Base-by-base conservation (phyloP, 371 early-diverging fungal species). In the Zancudomyces culisetae region DNA sequence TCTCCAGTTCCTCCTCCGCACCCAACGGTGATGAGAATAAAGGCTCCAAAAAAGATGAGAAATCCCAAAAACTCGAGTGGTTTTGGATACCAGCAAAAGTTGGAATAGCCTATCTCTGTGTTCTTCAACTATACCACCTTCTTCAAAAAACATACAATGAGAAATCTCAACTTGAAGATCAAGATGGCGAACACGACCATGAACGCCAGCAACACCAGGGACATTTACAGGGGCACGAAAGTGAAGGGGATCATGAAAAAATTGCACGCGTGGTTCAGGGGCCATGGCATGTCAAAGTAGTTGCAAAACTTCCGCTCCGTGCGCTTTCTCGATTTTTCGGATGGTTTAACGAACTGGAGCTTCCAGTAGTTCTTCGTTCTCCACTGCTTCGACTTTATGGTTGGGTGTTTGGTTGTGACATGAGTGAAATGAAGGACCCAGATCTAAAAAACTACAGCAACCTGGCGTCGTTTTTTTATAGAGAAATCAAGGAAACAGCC, bases 281-380 rank as follows among this genome's bases (percentile, higher is more conserved):
- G 0, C 88, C 90, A 24, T 87, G 87, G 87, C 85, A 86, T 68
- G 80, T 89, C 18, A 86, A 90, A 53, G 66, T 88, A 4, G 80
- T 89, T 43, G 82, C 85, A 12, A 75, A 81, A 15, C 71, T 94
- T 43, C 95, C 97, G 13, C 70, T 95, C 28, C 76, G 87, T 49
- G 72, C 80, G 29, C 73, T 91, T 61, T 93, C 93, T 2, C 75
- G 91, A 27, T 63, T 88, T 19, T 93, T 91, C 81, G 97, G 97
- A 1, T 73, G 76, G 29, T 73, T 92, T 64, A 88, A 85, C 55
- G 66, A 74, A 4, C 60, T 90, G 35, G 83, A 78, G 4, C 76
- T 96, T 19, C 97, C 97, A 0, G 59, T 66, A 23, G 66, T 69
- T 55, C 68, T 92, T 45, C 83, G 97, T 43, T 67, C 57, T 2